These are phyloP conservation scores for Phycomyces blakesleeanus DNA, from an alignment of 192 early-diverging fungal species.

Conservation along the genomic window DNA sequence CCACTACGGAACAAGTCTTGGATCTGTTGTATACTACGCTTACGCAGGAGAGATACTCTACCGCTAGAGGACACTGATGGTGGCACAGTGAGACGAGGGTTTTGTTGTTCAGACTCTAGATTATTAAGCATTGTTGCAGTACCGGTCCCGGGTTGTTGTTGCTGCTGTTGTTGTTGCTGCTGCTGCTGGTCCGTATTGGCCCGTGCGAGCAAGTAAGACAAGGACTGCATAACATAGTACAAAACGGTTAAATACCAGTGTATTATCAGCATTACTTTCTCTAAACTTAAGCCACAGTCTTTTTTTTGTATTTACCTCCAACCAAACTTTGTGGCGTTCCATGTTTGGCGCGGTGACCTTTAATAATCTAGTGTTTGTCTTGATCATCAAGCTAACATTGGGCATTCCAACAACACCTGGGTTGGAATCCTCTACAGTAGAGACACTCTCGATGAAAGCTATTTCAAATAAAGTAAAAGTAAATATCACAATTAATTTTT, in stretches of 20 bases:
- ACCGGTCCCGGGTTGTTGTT: too few species aligned
- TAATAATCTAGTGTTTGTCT: slow-evolving; percentile 66
- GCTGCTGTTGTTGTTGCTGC: neutral
- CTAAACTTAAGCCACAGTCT: neutral
- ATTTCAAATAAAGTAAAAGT: neutral
- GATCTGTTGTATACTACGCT: too few species aligned
- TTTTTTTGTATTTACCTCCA: slow-evolving; percentile 40
- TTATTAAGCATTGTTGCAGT: neutral
- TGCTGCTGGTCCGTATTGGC: neutral
- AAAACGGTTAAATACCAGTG: neutral
- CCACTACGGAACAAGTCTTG: too few species aligned
- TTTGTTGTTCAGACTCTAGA: neutral
- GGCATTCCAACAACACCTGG: slow-evolving; percentile 40
- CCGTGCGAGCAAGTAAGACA: slow-evolving; percentile 23
- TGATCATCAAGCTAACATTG: slow-evolving; percentile 56
- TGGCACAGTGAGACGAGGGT: too few species aligned
- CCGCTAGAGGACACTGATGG: too few species aligned
- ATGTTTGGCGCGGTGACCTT: slow-evolving; percentile 67
- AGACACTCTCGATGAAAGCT: slow-evolving; percentile 65
- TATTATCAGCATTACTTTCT: too few species aligned
- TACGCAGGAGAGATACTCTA: too few species aligned
- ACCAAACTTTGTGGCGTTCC: slow-evolving; percentile 71
- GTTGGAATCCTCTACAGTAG: slow-evolving; percentile 47
- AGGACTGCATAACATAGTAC: slow-evolving; percentile 5
- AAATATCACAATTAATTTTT: too few species aligned